Base-by-base conservation (phyloP, 768 basidiomycete species). In the Auricularia sp. region DNA sequence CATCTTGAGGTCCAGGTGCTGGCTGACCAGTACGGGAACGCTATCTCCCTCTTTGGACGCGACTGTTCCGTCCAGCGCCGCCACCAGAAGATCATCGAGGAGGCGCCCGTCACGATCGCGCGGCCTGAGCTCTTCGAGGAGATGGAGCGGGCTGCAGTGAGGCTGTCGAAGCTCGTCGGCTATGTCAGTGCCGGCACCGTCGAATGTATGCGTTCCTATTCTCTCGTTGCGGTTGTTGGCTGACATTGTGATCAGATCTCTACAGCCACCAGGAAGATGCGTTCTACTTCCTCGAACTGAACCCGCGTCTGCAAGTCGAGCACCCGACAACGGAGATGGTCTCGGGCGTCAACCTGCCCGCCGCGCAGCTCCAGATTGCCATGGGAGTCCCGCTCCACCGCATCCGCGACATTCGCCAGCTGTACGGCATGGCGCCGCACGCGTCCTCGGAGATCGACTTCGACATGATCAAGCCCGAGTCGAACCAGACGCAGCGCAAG, bases 271-370 rank as follows among this genome's bases (percentile, higher is more conserved):
- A 86, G 0, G 96, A 98, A 67, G 93, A 98, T 72, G 84, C 86
- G 35, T 99, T 98, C 79, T 93, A 90, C 79, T 99, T 99, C 84
- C 83, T 99, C 68, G 97, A 99, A 76, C 85, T 99, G 66, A 99
- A 99, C 76, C 97, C 97, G 58, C 95, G 97, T 83, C 88, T 99
- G 24, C 97, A 99, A 79, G 97, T 99, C 71, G 97, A 99, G 79
- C 97, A 99, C 75, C 97, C 97, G 10, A 99, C 97, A 11, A 99
- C 97, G 24, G 97, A 99, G 77, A 99, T 98, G 93, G 97, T 98
- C n/a, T 88, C 90, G 3, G 97, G 97, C 10, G 96, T 98, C 78
- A 97, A 98, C 76, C 84, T 99, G 62, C 97, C 97, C 33, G 94
- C 95, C 64, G 92, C 97, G 11, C 97, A 99, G 74, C 85, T 98